Evolutionary conservation across 2,329 filamentous ascomycete genomes (phyloP).

Genomic region (Madurella fahalii): DNA sequence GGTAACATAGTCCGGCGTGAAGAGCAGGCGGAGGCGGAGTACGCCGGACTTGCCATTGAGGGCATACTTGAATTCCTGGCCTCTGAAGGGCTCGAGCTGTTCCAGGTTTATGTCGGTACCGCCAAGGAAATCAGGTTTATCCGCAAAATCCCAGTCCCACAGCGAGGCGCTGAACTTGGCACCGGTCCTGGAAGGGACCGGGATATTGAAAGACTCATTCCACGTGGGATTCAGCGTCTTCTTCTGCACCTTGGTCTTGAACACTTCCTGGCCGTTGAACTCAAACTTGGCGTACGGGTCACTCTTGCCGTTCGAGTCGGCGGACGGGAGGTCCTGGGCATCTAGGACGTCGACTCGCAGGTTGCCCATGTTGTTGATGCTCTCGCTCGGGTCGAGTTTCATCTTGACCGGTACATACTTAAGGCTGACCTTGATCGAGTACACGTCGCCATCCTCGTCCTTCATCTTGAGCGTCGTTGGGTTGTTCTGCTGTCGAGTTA

Average conservation of each 20-base stretch:
- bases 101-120: conserved; percentile 70
- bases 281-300: conserved; percentile 96
- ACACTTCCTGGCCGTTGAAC: conserved; percentile 81
- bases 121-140: conserved; percentile 89
- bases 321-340: conserved; percentile 80
- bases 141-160: conserved; percentile 95
- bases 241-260: conserved; percentile 94
- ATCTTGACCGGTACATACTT: conserved; percentile 95
- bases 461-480: conserved; percentile 78
- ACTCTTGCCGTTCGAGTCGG: conserved; percentile 93
- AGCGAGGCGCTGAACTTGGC: conserved; percentile 80
- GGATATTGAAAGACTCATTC: conserved; percentile 93
- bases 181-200: conserved; percentile 76
- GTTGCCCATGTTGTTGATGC: conserved; percentile 97
- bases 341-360: conserved; percentile 92
- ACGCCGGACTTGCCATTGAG: conserved; percentile 88
- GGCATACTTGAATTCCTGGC: conserved; percentile 67
- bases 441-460: conserved; percentile 69
- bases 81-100: conserved; percentile 77
- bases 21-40: conserved; percentile 78
- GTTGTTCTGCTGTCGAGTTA: conserved; percentile 63
- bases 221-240: conserved; percentile 92
- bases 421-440: conserved; percentile 82
- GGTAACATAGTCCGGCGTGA: conserved; percentile 88
- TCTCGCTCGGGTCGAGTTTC: conserved; percentile 89